These are phyloP conservation scores for Cyclospora cayetanensis DNA, from an alignment of 169 alveolate genomes.

Conservation along the genomic window DNA sequence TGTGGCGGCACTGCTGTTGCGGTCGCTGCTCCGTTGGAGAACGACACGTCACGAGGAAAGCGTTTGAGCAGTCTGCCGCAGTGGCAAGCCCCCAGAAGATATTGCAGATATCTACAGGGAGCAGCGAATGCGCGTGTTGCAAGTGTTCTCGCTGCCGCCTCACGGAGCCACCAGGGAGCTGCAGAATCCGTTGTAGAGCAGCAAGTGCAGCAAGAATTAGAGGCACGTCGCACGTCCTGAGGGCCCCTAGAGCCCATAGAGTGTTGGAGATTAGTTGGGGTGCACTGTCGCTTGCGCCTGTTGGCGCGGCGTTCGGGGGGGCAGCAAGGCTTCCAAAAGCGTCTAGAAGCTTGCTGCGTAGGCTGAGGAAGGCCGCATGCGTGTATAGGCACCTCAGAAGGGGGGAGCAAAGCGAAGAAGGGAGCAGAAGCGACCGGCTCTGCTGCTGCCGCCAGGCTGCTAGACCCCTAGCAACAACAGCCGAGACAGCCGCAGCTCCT, in stretches of 20 bases:
- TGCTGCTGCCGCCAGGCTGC: constrained; percentile 24
- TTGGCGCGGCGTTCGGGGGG: background rate
- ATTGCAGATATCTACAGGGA: constrained; percentile 31
- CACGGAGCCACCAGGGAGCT: background rate
- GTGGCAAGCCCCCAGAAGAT: constrained; percentile 37
- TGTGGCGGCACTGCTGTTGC: background rate
- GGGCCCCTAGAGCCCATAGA: constrained; percentile 41
- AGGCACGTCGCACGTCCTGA: constrained; percentile 16
- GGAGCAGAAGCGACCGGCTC: background rate
- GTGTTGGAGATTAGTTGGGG: constrained; percentile 26
- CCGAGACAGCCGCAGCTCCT: constrained; percentile 26
- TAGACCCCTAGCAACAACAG: background rate
- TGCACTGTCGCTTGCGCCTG: constrained; percentile 15
- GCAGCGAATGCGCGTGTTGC: constrained; percentile 27
- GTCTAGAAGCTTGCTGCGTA: constrained; percentile 22
- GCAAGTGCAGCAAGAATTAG: constrained; percentile 11
- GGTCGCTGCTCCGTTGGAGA: constrained; percentile 7
- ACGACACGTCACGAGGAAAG: background rate
- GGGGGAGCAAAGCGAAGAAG: background rate
- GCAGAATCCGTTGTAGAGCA: constrained; percentile 1
- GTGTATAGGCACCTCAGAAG: background rate
- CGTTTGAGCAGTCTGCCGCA: background rate
- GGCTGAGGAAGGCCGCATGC: background rate
- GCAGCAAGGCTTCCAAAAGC: background rate
- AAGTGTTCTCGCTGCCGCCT: constrained; percentile 10